Evolutionary conservation across 1,284 basidiomycete species (phyloP).

Genomic region (Sporisorium graminicola): DNA sequence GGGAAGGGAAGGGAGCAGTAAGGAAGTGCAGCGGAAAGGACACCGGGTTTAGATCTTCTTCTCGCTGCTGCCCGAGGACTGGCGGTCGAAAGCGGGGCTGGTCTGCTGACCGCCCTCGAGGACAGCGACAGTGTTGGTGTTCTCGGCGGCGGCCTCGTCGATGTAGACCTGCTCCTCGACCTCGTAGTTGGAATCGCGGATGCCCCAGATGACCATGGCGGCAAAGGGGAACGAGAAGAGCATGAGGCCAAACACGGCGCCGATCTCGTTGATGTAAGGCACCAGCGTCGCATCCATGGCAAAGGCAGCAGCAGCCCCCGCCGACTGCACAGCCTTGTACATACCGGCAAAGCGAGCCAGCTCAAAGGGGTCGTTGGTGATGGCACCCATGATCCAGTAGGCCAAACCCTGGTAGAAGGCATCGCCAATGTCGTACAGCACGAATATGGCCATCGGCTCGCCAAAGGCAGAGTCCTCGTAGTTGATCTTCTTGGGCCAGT

Average conservation of each 20-base stretch:
- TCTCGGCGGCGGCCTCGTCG: slow-evolving; percentile 28
- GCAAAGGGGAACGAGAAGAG: slow-evolving; percentile 36
- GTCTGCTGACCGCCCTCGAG: slow-evolving; percentile 14
- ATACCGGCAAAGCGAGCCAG: slow-evolving; percentile 56
- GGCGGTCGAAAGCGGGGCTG: slow-evolving; percentile 25
- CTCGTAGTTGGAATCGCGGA: slow-evolving; percentile 38
- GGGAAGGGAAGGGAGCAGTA: not conserved
- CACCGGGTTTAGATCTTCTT: slow-evolving; percentile 28
- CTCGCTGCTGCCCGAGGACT: slow-evolving; percentile 34
- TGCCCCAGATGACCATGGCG: slow-evolving; percentile 22
- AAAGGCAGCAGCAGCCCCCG: slow-evolving; percentile 53
- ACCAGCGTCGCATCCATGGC: slow-evolving; percentile 43
- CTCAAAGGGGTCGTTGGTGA: slow-evolving; percentile 61
- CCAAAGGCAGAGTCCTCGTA: slow-evolving; percentile 26
- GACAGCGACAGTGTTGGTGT: slow-evolving; percentile 25
- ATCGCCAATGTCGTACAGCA: slow-evolving; percentile 39
- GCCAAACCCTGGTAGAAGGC: slow-evolving; percentile 48
- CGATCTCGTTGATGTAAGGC: slow-evolving; percentile 44
- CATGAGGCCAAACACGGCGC: slow-evolving; percentile 35
- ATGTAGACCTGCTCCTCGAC: slow-evolving; percentile 35
- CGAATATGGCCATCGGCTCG: slow-evolving; percentile 38
- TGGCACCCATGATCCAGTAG: slow-evolving; percentile 57
- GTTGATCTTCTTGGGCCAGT: slow-evolving; percentile 36
- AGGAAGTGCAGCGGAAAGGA: no score
- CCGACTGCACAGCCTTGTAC: slow-evolving; percentile 58